Conservation (phyloP, 352 stramenopile genomes). For the Hyaloperonospora brassicae region DNA sequence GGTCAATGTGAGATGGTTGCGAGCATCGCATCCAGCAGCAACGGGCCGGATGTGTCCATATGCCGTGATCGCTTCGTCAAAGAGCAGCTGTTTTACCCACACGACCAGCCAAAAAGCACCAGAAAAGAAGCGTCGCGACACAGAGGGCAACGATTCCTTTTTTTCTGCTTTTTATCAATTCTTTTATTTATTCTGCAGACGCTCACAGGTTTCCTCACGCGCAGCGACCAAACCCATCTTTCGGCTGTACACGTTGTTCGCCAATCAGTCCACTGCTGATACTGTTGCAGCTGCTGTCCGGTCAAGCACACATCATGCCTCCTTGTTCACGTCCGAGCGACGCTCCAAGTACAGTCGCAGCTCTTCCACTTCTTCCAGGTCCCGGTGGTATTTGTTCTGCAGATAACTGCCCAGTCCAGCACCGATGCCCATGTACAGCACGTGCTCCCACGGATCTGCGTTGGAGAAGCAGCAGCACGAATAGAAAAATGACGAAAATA, state of each 20-base stretch:
- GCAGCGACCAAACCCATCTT: conserved; percentile 3
- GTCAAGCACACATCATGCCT: conserved; percentile 24
- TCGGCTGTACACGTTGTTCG: conserved; percentile 10
- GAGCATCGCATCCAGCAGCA: no score
- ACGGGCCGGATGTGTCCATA: no score
- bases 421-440: conserved; percentile 61
- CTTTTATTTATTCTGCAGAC: conserved; percentile 14
- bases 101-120: conserved; percentile 5
- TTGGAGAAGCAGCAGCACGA: conserved; percentile 1
- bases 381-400: conserved; percentile 69
- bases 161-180: conserved; percentile 12
- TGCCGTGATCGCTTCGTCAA: no score
- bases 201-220: conserved; percentile 9
- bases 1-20: no score
- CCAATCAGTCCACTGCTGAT: conserved; percentile 1
- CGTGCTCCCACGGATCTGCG: conserved; percentile 74
- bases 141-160: conserved; percentile 17
- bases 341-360: conserved; percentile 66
- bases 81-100: neutral
- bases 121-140: conserved; percentile 7
- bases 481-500: no score
- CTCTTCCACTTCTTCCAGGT: conserved; percentile 70
- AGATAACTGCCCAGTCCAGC: conserved; percentile 51
- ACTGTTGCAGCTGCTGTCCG: conserved; percentile 1
- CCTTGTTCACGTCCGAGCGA: conserved; percentile 43